Percentiles rank a stretch among this genome's conserved stretches.
These are phyloP conservation scores for Clarkia xantiana DNA, from an alignment of 345 rosid species.

Conservation along the genomic window DNA sequence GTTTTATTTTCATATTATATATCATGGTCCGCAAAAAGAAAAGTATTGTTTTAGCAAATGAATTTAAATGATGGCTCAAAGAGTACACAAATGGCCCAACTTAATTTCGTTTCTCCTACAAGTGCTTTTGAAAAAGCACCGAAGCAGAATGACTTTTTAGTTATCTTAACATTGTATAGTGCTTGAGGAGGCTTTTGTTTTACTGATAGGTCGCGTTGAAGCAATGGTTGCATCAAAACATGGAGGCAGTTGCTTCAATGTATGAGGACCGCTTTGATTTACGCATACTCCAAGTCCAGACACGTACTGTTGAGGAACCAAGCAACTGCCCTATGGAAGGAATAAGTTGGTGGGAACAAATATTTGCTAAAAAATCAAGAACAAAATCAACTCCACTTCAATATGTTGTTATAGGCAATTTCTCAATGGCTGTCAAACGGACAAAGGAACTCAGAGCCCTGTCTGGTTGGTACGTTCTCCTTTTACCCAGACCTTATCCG, in stretches of 20 bases:
- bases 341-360: constrained; percentile 55
- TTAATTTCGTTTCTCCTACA: too few species aligned
- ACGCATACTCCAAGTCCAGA: constrained; percentile 40
- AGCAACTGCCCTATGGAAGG: constrained; percentile 22
- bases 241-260: constrained; percentile 80
- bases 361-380: constrained; percentile 23
- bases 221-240: constrained; percentile 79
- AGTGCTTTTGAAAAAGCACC: neutral
- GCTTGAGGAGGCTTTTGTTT: neutral
- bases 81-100: too few species aligned
- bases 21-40: too few species aligned
- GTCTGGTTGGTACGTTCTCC: constrained; percentile 63
- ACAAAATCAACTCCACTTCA: constrained; percentile 20
- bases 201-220: constrained; percentile 60
- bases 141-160: neutral
- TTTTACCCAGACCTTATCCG: constrained; percentile 3
- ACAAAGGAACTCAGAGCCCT: constrained; percentile 77
- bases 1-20: too few species aligned
- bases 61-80: too few species aligned
- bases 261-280: constrained; percentile 90
- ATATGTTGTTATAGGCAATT: constrained; percentile 31
- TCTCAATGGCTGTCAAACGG: constrained; percentile 60
- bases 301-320: constrained; percentile 27
- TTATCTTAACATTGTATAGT: neutral
- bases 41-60: too few species aligned